phyloP scores from a whole-genome alignment of 2,329 filamentous ascomycete species.

The Zalaria obscura region DNA sequence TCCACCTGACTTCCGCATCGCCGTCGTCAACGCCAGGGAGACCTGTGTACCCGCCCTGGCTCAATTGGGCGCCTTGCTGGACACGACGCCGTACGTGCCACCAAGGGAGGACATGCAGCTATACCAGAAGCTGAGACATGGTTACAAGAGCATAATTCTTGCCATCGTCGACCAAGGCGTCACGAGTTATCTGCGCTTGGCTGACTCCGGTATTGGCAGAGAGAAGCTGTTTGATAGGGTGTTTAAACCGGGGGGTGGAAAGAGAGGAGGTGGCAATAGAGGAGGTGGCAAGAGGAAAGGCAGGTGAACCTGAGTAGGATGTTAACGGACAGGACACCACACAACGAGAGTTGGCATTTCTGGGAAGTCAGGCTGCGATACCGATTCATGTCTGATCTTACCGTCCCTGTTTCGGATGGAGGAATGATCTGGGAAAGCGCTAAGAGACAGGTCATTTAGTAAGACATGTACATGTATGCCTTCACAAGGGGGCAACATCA shows the following conservation, averaged over 20 bases:
- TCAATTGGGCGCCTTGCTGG: conserved; percentile 57
- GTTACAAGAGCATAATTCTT: conserved; percentile 67
- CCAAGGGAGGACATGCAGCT: conserved; percentile 40
- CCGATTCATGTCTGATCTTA: too few species aligned
- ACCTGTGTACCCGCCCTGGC: conserved; percentile 58
- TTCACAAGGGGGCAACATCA: too few species aligned
- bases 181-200: conserved; percentile 72
- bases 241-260: conserved; percentile 25
- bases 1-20: conserved; percentile 69
- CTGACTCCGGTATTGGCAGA: conserved; percentile 59
- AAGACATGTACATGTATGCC: too few species aligned
- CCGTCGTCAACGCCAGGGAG: conserved; percentile 62
- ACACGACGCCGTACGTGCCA: conserved; percentile 56
- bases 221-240: conserved; percentile 54
- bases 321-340: background rate
- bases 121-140: conserved; percentile 71
- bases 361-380: too few species aligned
- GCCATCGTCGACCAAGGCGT: conserved; percentile 84
- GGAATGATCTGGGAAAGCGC: too few species aligned
- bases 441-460: too few species aligned
- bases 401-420: too few species aligned
- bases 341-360: too few species aligned
- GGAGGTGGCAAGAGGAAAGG: conserved; percentile 21
- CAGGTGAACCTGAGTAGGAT: background rate
- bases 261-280: conserved; percentile 26